Evolutionary conservation across 78 protist genomes (phyloP), one percentile per base, ranked within the genome.

Genomic region (Isochrysis galbana): DNA sequence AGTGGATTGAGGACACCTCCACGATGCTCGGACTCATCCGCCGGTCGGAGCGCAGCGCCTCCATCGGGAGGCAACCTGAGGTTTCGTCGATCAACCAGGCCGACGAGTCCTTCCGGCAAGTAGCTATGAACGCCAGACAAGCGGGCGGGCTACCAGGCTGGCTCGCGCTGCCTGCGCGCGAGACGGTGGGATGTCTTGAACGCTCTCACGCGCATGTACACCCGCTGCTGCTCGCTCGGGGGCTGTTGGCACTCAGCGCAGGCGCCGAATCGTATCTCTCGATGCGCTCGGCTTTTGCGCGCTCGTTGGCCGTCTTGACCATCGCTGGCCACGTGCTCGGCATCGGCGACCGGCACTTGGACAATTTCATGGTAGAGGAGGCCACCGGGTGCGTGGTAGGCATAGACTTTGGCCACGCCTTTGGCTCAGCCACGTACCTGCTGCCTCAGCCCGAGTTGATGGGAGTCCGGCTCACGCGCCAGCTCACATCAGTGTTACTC

Each of bases 331-430:
- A 97, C 89, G 48, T 98, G 17, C 72, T 94, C 41, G 97, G 99
- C 86, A 96, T 98, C 69, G 99, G 99, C 29, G 99, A 97, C 93
- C 94, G 98, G 38, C 99, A 98, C 92, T 32, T 97, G n/a, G 96
- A 95, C 25, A 92, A 92, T 91, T 55, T 77, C 34, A 29, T 92
- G 77, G 36, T 92, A 36, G 32, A 38, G 1, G 44, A 5, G 14
- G 22, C 25, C 26, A 89, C 42, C n/a, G 98, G 98, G 22, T 22
- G 69, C 21, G 38, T 98, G 26, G 91, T 98, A 22, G 97, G 97
- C 45, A 98, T 98, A n/a, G 99, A 98, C 86, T 98, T 98, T 92
- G 99, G 99, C 41, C 98, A 96, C 88, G 98, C 99, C 21, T 98
- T 98, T 84, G 99, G 99, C 46, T 89, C 98, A 0, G 98, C 98